Conservation (phyloP, 768 basidiomycete species). For the Amylocystis lapponica region DNA sequence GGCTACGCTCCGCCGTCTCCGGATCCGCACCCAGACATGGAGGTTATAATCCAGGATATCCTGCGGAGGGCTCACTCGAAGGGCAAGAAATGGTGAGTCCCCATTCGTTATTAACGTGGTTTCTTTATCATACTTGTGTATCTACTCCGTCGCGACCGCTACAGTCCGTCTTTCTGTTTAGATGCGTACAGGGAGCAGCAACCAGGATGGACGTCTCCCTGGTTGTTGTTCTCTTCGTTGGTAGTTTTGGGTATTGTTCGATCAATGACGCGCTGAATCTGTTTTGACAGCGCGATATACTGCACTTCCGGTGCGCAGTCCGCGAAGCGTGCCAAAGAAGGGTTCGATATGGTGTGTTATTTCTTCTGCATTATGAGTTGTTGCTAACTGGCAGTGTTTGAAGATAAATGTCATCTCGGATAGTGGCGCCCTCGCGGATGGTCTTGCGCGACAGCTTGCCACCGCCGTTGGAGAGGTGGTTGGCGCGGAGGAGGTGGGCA, state of each 20-base stretch:
- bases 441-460: conserved; percentile 13
- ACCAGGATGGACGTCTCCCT: not conserved
- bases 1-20: conserved; percentile 58
- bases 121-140: too few species aligned
- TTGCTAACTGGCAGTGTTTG: not conserved
- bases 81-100: conserved; percentile 58
- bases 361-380: not conserved
- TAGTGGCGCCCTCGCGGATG: conserved; percentile 36
- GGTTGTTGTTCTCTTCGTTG: too few species aligned
- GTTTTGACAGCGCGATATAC: conserved; percentile 45
- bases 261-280: too few species aligned
- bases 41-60: conserved; percentile 51
- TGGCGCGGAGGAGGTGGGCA: conserved; percentile 6
- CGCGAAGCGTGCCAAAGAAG: conserved; percentile 38
- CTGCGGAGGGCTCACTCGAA: conserved; percentile 42
- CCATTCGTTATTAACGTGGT: too few species aligned
- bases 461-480: conserved; percentile 13
- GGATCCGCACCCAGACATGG: conserved; percentile 60
- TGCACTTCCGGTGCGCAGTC: conserved; percentile 42
- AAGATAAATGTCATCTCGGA: conserved; percentile 49
- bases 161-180: too few species aligned
- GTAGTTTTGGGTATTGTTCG: too few species aligned
- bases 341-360: conserved; percentile 42
- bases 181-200: too few species aligned
- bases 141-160: too few species aligned